Percentiles rank a stretch among this genome's conserved stretches.
These are phyloP conservation scores for Colletotrichum acutatum DNA, from an alignment of 2,329 filamentous ascomycete genomes.

Conservation along the genomic window DNA sequence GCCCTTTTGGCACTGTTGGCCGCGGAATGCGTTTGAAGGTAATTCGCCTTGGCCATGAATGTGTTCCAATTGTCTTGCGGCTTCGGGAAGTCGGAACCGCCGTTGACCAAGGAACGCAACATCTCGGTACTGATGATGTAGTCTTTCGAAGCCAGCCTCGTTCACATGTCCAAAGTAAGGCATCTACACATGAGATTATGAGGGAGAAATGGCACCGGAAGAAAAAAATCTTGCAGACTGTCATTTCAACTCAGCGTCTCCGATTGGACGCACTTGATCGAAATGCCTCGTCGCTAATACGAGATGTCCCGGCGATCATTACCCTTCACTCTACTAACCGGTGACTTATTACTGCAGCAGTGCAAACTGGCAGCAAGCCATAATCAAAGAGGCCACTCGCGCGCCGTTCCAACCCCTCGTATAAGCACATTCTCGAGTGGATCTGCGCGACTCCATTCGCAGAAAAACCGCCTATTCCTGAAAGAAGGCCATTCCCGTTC, in stretches of 20 bases:
- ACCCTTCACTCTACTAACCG: neutral
- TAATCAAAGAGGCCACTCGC: neutral
- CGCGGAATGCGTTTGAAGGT: neutral
- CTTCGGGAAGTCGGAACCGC: neutral
- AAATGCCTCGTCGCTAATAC: neutral
- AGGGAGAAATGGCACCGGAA: neutral
- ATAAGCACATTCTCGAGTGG: neutral
- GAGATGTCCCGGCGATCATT: constrained; percentile 8
- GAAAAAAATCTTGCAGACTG: neutral
- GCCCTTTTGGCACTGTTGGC: neutral
- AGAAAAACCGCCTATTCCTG: neutral
- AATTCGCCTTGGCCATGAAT: neutral
- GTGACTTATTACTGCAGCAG: neutral
- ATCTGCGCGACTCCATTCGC: neutral
- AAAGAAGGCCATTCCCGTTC: neutral
- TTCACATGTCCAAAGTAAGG: neutral
- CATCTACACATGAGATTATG: neutral
- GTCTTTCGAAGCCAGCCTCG: neutral
- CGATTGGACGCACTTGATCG: neutral
- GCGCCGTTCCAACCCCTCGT: neutral
- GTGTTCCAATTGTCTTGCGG: neutral
- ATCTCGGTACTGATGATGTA: neutral
- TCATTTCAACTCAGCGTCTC: neutral
- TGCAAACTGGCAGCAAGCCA: neutral
- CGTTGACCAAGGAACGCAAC: neutral